A percentile compares a stretch with the other conserved stretches of the same genome.
Conservation (phyloP, 805 yeast genomes). For the Pichia ethanolica region DNA sequence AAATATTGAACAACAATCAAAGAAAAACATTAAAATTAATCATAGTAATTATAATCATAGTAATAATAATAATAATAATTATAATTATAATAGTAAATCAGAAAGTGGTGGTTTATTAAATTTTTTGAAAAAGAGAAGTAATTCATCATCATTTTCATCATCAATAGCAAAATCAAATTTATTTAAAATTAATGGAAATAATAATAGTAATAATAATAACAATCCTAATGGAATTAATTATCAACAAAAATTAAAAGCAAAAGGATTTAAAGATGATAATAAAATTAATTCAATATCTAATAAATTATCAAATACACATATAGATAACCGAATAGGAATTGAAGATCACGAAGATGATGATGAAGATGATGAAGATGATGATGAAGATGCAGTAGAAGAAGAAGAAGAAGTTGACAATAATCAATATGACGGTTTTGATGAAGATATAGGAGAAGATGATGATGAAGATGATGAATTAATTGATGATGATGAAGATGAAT, state of each 20-base stretch:
- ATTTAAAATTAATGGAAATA: too few species aligned
- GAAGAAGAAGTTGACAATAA: conserved; percentile 14
- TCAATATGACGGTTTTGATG: conserved; percentile 23
- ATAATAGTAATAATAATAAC: too few species aligned
- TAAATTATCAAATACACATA: background rate
- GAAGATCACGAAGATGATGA: too few species aligned
- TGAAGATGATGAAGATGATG: too few species aligned
- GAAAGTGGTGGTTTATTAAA: background rate
- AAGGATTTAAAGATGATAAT: background rate
- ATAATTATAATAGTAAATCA: background rate
- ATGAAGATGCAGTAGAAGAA: too few species aligned
- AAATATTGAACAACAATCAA: background rate
- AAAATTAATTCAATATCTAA: background rate
- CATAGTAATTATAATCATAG: background rate
- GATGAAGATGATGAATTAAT: conserved; percentile 5
- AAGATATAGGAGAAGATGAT: conserved; percentile 17
- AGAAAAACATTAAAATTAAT: background rate
- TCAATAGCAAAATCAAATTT: too few species aligned
- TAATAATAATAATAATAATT: background rate
- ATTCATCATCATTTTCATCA: too few species aligned
- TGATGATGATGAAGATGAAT: conserved; percentile 9
- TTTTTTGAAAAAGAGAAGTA: background rate
- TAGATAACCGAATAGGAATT: background rate
- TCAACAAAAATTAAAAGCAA: background rate
- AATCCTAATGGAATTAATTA: too few species aligned